Evolutionary conservation across 768 basidiomycete genomes (phyloP), one percentile per base, ranked within the genome.

Genomic region (Psilocybe azurescens): DNA sequence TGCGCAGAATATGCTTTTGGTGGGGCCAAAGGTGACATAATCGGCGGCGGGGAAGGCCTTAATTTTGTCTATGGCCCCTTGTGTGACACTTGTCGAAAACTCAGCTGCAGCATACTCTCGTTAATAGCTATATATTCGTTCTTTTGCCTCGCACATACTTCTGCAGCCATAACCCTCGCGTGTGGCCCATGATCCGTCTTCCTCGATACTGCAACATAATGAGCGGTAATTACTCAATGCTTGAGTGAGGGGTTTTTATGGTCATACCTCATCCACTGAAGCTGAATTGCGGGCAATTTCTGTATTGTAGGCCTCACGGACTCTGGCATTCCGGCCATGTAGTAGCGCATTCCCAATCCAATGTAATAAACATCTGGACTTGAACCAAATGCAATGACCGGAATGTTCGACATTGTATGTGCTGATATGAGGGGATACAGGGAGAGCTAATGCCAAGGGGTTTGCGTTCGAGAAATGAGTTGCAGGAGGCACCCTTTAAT

Each of bases 21-120:
- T 61, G 5, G 60, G 47, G 2, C 60, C 60, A 30, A 61, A 56
- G 1, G 54, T 61, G 46, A 61, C 54, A 20, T 61, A 61, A 4
- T 61, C 54, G n/a, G 55, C 53, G 2, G 32, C 14, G 41, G 44
- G 44, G 11, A 28, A 33, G 5, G 44, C 60, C 32, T 30, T 39
- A 6, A 55, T 13, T 32, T 49, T 49, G 20, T 56, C 18, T 5
- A 50, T 16, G 3, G 51, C 16, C 5, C 36, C 32, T 6, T 38
- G 9, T 5, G 48, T 48, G 11, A 61, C 3, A n/a, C 47, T 18
- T 10, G 47, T 56, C 18, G 50, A 33, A 38, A 38, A 61, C 11
- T 56, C 47, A n/a, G 51, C 60, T 61, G 46, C 13, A 54, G 14
- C 52, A 54, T 13, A 54, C 3, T 29, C 7, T 8, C 10, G 11